These are phyloP conservation scores for Dianthus caryophyllus DNA, from an alignment of 148 eudicot species.

Conservation along the genomic window DNA sequence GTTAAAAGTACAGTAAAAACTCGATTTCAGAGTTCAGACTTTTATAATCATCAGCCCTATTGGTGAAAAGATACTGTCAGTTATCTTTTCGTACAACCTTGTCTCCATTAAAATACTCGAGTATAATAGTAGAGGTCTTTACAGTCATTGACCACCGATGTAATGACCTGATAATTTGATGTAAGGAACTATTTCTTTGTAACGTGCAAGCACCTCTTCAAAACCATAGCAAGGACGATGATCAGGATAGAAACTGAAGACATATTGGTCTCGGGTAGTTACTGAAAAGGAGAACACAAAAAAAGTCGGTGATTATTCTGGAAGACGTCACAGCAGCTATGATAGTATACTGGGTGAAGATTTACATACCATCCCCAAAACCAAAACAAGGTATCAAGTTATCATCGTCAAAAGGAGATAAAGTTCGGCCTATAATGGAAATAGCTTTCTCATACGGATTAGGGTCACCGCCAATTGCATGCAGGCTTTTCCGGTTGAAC, in stretches of 20 bases:
- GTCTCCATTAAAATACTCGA: background rate
- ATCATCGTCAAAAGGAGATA: constrained; percentile 84
- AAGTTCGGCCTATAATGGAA: constrained; percentile 69
- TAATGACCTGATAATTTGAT: constrained; percentile 53
- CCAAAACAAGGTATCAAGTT: constrained; percentile 84
- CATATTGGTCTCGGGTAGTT: constrained; percentile 56
- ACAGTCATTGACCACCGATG: background rate
- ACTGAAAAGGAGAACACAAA: constrained; percentile 28
- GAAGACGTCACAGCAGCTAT: background rate
- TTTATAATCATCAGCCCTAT: background rate
- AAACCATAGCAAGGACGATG: constrained; percentile 64
- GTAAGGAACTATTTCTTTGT: constrained; percentile 54
- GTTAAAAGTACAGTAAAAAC: no score
- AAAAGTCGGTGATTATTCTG: background rate
- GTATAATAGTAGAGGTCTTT: background rate
- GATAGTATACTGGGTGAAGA: background rate
- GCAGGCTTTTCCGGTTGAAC: constrained; percentile 68
- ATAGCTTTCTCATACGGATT: constrained; percentile 86
- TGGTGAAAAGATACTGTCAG: background rate
- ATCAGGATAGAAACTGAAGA: constrained; percentile 72
- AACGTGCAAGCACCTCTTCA: constrained; percentile 76
- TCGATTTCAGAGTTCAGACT: background rate
- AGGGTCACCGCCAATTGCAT: constrained; percentile 45
- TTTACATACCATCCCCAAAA: constrained; percentile 74
- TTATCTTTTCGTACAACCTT: background rate